A percentile compares a stretch with the other conserved stretches of the same genome.
Evolutionary conservation across 768 basidiomycete species (phyloP).

Genomic region (Amanita pallidorosea): DNA sequence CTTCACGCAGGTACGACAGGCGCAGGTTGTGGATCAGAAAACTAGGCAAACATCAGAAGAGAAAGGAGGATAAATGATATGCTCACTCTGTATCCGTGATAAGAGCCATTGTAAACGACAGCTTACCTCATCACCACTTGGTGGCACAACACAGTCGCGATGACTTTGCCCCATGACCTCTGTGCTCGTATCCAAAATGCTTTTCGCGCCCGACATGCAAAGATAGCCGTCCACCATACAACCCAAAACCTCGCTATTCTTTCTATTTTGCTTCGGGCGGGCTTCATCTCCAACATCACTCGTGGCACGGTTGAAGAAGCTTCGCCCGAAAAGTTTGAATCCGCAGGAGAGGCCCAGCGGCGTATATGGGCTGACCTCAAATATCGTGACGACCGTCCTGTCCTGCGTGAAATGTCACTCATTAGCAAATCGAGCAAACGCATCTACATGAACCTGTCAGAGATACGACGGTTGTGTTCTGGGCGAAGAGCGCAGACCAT

Average conservation of each 20-base stretch:
- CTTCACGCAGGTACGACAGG: constrained; percentile 77
- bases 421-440: constrained; percentile 78
- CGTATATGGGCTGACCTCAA: constrained; percentile 94
- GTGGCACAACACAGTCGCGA: no score
- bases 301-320: constrained; percentile 64
- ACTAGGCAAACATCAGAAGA: constrained; percentile 14
- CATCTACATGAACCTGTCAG: constrained; percentile 61
- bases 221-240: constrained; percentile 70
- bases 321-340: constrained; percentile 51
- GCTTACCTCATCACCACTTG: no score
- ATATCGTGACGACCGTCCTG: constrained; percentile 83
- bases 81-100: constrained; percentile 5
- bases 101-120: background rate
- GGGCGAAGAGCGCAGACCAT: constrained; percentile 76
- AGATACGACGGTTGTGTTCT: constrained; percentile 69
- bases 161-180: constrained; percentile 71
- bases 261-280: constrained; percentile 82
- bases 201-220: constrained; percentile 75
- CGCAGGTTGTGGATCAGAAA: constrained; percentile 79
- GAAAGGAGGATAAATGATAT: background rate
- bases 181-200: constrained; percentile 90
- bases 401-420: constrained; percentile 69
- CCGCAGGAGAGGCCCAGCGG: constrained; percentile 49
- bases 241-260: constrained; percentile 89
- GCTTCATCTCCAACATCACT: constrained; percentile 76